Evolutionary conservation across 345 rosid species (phyloP).

Genomic region (Eucalyptus sp.): DNA sequence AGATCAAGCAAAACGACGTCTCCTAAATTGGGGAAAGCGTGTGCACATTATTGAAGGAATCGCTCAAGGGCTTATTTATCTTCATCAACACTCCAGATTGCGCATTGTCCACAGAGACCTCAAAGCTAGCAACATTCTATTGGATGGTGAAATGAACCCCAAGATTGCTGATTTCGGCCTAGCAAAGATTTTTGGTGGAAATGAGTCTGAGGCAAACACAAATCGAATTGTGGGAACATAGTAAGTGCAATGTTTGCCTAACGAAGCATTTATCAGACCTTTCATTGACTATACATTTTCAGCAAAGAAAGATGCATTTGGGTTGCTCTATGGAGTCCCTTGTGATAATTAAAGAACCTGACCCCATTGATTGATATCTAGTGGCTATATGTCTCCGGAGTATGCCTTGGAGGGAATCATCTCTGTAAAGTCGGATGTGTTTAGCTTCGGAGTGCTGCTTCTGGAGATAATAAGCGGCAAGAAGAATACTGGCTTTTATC

Average conservation of each 20-base stretch:
- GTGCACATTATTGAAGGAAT: conserved; percentile 21
- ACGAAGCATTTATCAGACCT: background rate
- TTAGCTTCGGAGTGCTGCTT: conserved; percentile 16
- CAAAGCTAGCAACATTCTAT: conserved; percentile 15
- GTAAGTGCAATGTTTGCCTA: conserved; percentile 1
- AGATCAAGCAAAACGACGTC: conserved; percentile 12
- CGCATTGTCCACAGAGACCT: conserved; percentile 37
- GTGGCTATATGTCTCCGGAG: conserved; percentile 14
- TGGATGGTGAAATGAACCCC: conserved; percentile 16
- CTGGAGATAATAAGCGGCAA: conserved; percentile 15
- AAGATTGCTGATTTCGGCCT: conserved; percentile 29
- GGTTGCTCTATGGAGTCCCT: background rate
- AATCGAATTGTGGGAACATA: conserved; percentile 35
- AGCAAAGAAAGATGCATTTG: background rate
- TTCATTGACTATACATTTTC: background rate
- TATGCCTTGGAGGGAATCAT: conserved; percentile 6
- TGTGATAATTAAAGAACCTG: background rate
- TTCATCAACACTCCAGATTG: conserved; percentile 35
- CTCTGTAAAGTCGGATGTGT: conserved; percentile 14
- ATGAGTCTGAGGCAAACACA: conserved; percentile 14
- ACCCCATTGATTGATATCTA: background rate
- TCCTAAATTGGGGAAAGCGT: conserved; percentile 13
- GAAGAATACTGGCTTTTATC: conserved; percentile 14
- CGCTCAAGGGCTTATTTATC: conserved; percentile 37
- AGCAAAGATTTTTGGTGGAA: conserved; percentile 10